Evolutionary conservation across 2,329 filamentous ascomycete genomes (phyloP).

Genomic region (Apiospora arundinis): DNA sequence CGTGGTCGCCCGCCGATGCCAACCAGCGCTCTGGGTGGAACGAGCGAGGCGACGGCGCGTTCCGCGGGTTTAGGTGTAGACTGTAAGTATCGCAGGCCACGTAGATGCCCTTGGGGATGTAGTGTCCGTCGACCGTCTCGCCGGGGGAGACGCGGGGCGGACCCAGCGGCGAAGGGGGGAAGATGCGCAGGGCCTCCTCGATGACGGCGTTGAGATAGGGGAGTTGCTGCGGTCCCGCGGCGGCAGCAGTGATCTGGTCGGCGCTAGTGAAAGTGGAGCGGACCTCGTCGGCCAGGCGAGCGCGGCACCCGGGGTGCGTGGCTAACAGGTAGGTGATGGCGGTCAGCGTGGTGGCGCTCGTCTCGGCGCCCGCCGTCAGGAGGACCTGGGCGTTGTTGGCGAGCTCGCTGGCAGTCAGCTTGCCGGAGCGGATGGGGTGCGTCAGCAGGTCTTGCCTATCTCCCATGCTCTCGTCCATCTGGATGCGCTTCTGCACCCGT

Average conservation of each 20-base stretch:
- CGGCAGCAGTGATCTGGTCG: constrained; percentile 43
- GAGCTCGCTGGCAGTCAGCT: constrained; percentile 24
- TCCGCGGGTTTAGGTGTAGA: constrained; percentile 24
- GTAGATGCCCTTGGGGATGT: constrained; percentile 34
- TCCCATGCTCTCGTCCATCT: constrained; percentile 29
- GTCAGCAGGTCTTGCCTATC: constrained; percentile 28
- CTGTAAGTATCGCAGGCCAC: constrained; percentile 49
- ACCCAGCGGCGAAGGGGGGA: constrained; percentile 39
- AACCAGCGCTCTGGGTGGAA: constrained; percentile 28
- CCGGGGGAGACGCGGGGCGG: constrained; percentile 33
- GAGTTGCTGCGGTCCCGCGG: constrained; percentile 39
- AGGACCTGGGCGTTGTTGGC: constrained; percentile 25
- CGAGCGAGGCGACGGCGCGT: constrained; percentile 5
- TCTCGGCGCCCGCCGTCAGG: constrained; percentile 48
- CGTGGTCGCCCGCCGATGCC: constrained; percentile 28
- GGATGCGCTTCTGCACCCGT: constrained; percentile 26
- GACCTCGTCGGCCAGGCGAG: constrained; percentile 46
- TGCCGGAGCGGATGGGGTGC: constrained; percentile 24
- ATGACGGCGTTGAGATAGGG: constrained; percentile 48
- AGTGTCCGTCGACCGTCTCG: constrained; percentile 27
- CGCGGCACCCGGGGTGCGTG: constrained; percentile 34
- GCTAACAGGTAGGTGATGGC: constrained; percentile 50
- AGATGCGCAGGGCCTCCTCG: constrained; percentile 48
- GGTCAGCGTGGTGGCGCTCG: constrained; percentile 50
- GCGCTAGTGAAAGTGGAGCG: constrained; percentile 42